Evolutionary conservation across 805 yeast genomes (phyloP), one percentile per base, ranked within the genome.

Genomic region (Saturnispora zaruensis): DNA sequence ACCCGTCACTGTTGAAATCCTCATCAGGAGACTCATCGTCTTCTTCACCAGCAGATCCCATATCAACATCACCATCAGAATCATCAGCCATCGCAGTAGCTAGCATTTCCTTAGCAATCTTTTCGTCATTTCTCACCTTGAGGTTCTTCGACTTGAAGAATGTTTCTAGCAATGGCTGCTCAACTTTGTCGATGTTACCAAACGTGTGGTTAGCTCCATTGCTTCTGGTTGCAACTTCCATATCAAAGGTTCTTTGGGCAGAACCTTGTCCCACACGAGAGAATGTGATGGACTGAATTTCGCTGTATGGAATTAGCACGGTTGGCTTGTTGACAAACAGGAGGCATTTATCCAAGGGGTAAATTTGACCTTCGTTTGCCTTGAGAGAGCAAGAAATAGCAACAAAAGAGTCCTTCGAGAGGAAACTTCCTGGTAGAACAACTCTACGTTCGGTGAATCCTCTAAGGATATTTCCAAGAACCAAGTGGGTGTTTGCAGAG

Each of bases 301-400:
- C 98, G 0, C 85, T 72, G 65, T 79, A 85, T 50, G 97, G 96
- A 55, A 93, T 86, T 65, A 86, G 86, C 38, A 93, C 79, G 0
- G 97, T 89, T 42, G 99, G 96, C 65, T 93, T 93, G 23, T 96
- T 89, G 44, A 91, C 83, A 64, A 93, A 91, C 54, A 93, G 69
- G 62, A 93, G 79, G 50, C 96, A 86, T 67, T 87, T 86, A 56
- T 93, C 99, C 52, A 93, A 75, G n/a, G 95, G 88, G 66, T 87
- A 93, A 53, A 93, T 69, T 59, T 89, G 85, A 26, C 99, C 98
- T 71, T 93, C 98, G 46, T 87, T 84, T 0, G 98, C 98, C 67
- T 91, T 93, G 58, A 87, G 77, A 6, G 97, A 87, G 69, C 98
- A 91, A 20, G 88, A 76, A 26, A 93, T 84, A 4, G 95, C 96